These are phyloP conservation scores for Fagus sylvatica DNA, from an alignment of 306 rosid species.

Conservation along the genomic window DNA sequence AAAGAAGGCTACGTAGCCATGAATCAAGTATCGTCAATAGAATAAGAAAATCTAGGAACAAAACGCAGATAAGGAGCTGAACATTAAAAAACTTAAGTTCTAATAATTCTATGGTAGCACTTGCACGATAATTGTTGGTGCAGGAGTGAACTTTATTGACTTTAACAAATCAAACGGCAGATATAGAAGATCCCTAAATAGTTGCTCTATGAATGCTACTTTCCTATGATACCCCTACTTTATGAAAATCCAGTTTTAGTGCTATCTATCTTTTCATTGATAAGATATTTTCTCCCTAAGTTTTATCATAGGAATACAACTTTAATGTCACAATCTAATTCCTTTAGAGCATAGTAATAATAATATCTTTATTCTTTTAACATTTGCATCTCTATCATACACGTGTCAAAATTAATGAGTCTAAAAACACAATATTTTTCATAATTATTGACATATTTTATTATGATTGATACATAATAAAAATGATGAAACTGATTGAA, in stretches of 20 bases:
- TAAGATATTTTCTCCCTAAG: slow-evolving; percentile 24
- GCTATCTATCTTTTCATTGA: slow-evolving; percentile 39
- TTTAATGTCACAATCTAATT: slow-evolving; percentile 52
- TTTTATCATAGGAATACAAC: slow-evolving; percentile 31
- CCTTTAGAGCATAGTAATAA: slow-evolving; percentile 28
- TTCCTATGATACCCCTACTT: not conserved
- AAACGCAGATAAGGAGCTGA: not conserved
- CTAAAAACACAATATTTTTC: no score
- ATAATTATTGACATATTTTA: no score
- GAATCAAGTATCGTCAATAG: slow-evolving; percentile 23
- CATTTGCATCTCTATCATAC: slow-evolving; percentile 25
- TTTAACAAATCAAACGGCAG: not conserved
- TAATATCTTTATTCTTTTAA: not conserved
- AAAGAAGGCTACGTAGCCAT: slow-evolving; percentile 13
- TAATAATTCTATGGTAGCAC: not conserved
- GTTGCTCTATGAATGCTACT: not conserved
- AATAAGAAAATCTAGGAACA: not conserved
- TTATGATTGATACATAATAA: not conserved
- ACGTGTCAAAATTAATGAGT: no score
- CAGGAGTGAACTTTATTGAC: not conserved
- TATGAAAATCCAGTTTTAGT: slow-evolving; percentile 26
- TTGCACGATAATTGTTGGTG: not conserved
- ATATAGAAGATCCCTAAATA: not conserved
- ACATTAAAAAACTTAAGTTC: not conserved
- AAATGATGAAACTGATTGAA: no score